Percentiles rank a stretch among this genome's conserved stretches.
phyloP scores from a whole-genome alignment of 352 stramenopile species.

The Globisporangium heterothallicum region DNA sequence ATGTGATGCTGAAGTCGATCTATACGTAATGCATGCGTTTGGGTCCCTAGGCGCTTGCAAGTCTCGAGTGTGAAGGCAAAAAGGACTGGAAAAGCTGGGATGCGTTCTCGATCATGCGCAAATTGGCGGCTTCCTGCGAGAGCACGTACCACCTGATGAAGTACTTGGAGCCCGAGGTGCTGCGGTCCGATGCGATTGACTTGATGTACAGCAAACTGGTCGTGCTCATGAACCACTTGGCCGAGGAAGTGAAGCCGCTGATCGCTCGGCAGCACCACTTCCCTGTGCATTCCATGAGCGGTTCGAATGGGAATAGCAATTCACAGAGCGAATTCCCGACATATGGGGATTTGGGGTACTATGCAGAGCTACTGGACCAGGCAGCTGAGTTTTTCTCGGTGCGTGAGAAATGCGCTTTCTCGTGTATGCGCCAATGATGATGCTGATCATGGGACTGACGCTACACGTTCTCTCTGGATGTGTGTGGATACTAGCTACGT shows the following conservation, averaged over 20 bases:
- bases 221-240: constrained; percentile 54
- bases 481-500: constrained; percentile 35
- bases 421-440: background rate
- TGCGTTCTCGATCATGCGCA: constrained; percentile 48
- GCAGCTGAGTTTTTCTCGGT: constrained; percentile 76
- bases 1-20: background rate
- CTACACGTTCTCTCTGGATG: background rate
- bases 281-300: constrained; percentile 16
- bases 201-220: constrained; percentile 56
- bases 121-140: constrained; percentile 55
- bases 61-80: constrained; percentile 34
- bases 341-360: constrained; percentile 69
- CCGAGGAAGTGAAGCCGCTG: constrained; percentile 47
- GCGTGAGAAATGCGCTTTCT: constrained; percentile 10
- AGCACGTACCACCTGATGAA: constrained; percentile 74
- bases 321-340: constrained; percentile 27
- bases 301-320: constrained; percentile 2
- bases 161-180: constrained; percentile 47
- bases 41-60: constrained; percentile 32
- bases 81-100: constrained; percentile 45
- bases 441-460: too few species aligned
- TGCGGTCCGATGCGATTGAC: constrained; percentile 54
- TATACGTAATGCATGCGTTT: background rate
- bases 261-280: constrained; percentile 24
- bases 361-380: constrained; percentile 66